Evolutionary conservation across 495 filamentous ascomycete genomes (phyloP).

Genomic region (Aspergillus conjunctus): DNA sequence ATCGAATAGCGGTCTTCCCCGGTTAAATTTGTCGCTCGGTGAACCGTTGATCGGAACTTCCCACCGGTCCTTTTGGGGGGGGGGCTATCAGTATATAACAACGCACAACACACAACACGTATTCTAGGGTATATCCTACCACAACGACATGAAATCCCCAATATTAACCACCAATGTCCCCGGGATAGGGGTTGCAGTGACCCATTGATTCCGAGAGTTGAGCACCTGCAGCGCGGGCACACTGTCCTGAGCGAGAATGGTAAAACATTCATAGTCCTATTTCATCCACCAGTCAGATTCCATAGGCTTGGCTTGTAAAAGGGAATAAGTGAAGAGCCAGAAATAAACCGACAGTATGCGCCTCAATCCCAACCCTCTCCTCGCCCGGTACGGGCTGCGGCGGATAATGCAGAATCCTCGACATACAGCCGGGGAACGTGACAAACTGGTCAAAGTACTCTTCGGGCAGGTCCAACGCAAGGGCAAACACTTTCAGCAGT

Average conservation of each 20-base stretch:
- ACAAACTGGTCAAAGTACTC: slow-evolving; percentile 46
- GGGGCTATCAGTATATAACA: background rate
- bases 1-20: slow-evolving; percentile 49
- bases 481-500: slow-evolving; percentile 48
- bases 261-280: slow-evolving; percentile 52
- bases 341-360: slow-evolving; percentile 38
- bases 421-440: slow-evolving; percentile 45
- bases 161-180: slow-evolving; percentile 55
- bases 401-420: slow-evolving; percentile 50
- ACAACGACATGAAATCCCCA: slow-evolving; percentile 48
- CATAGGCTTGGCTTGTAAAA: background rate
- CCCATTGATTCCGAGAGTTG: slow-evolving; percentile 43
- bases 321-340: background rate
- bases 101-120: background rate
- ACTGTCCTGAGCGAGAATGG: slow-evolving; percentile 39
- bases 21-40: slow-evolving; percentile 53
- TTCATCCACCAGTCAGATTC: background rate
- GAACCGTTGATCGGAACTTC: slow-evolving; percentile 50
- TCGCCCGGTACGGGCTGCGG: slow-evolving; percentile 35
- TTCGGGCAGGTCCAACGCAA: slow-evolving; percentile 47
- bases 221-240: slow-evolving; percentile 51
- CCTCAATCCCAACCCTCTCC: slow-evolving; percentile 45
- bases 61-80: slow-evolving; percentile 35
- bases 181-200: slow-evolving; percentile 43
- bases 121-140: slow-evolving; percentile 24